Conservation (phyloP, 805 yeast species). For the Metschnikowia reukaufii region DNA sequence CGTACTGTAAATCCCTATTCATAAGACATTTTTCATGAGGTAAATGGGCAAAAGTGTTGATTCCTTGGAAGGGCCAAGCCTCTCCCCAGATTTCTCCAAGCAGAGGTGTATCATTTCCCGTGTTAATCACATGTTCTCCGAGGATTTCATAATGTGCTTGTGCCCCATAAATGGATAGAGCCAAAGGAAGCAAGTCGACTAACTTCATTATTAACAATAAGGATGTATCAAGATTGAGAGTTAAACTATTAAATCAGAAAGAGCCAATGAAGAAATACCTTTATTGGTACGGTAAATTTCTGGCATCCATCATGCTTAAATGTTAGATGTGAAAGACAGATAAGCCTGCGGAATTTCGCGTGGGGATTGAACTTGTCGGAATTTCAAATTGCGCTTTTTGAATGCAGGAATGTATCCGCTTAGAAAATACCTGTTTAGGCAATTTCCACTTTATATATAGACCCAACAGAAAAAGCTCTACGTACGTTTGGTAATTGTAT, state of each 20-base stretch:
- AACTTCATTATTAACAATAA: neutral
- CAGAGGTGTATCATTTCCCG: slow-evolving; percentile 16
- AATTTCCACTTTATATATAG: too few species aligned
- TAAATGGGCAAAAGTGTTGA: slow-evolving; percentile 73
- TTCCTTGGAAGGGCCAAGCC: slow-evolving; percentile 70
- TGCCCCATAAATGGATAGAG: slow-evolving; percentile 1
- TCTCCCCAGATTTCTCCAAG: slow-evolving; percentile 69
- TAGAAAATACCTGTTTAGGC: neutral
- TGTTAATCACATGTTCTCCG: slow-evolving; percentile 8
- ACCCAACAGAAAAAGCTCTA: too few species aligned
- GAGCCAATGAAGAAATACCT: neutral
- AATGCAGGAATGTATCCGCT: neutral
- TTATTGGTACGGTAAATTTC: neutral
- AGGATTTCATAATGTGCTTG: slow-evolving; percentile 8
- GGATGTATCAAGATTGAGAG: neutral
- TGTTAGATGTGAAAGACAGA: neutral
- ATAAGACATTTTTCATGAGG: slow-evolving; percentile 59
- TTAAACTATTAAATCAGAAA: neutral
- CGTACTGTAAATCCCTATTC: slow-evolving; percentile 49
- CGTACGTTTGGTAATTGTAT: too few species aligned
- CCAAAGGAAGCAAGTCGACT: neutral
- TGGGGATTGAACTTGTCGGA: neutral
- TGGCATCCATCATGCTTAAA: neutral
- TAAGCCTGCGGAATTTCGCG: neutral
- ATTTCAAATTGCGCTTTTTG: neutral